Percentiles rank a stretch among this genome's conserved stretches.
These are phyloP conservation scores for Mortierella sp. DNA, from an alignment of 371 early-diverging fungal species.

Conservation along the genomic window DNA sequence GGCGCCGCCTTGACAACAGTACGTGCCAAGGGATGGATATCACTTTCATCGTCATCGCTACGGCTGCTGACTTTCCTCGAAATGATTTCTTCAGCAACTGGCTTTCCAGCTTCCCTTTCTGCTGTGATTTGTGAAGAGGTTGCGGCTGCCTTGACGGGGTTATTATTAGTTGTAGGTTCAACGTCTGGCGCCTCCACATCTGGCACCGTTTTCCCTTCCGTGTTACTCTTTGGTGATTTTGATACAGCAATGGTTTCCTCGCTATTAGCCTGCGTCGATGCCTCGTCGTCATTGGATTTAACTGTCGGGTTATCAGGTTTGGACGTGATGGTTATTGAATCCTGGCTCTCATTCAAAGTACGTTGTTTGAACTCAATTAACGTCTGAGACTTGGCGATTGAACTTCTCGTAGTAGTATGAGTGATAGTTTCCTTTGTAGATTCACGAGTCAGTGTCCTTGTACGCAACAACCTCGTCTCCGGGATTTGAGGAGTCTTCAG, in stretches of 20 bases:
- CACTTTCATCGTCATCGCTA: slow-evolving; percentile 23
- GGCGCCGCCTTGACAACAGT: slow-evolving; percentile 27
- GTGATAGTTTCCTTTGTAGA: not conserved
- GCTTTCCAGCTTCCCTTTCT: not conserved
- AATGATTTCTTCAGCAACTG: slow-evolving; percentile 12
- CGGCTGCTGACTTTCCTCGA: not conserved
- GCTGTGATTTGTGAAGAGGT: not conserved
- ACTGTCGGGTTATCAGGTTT: not conserved
- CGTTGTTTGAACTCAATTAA: not conserved
- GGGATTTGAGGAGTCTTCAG: not conserved
- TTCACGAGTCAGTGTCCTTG: not conserved
- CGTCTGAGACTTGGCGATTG: slow-evolving; percentile 1
- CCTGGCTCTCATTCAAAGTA: not conserved
- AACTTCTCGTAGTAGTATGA: not conserved
- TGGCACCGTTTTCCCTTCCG: not conserved
- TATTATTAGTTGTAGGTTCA: not conserved
- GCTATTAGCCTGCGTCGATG: not conserved
- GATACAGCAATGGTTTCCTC: too few species aligned
- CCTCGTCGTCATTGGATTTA: not conserved
- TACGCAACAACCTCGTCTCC: slow-evolving; percentile 1
- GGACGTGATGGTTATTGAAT: too few species aligned
- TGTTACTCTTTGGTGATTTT: too few species aligned
- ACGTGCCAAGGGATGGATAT: slow-evolving; percentile 45
- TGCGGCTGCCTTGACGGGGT: not conserved
- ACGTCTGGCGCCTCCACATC: not conserved